These are phyloP conservation scores for Sporobolomyces roseus DNA, from an alignment of 768 basidiomycete genomes.

Conservation along the genomic window DNA sequence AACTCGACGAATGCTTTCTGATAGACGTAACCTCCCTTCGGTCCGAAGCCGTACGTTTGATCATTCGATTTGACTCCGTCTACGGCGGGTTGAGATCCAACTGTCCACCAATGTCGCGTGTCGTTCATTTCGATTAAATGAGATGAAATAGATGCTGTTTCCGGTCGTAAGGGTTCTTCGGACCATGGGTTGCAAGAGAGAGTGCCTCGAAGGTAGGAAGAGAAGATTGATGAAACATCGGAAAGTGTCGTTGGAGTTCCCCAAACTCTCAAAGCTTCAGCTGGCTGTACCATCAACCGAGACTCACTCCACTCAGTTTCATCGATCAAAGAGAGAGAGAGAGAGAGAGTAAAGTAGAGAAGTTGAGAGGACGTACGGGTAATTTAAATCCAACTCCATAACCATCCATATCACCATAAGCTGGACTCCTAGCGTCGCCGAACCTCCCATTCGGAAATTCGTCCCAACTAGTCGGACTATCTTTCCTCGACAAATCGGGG, in stretches of 20 bases:
- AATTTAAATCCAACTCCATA: constrained; percentile 92
- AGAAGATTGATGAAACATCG: constrained; percentile 75
- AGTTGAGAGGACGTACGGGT: constrained; percentile 68
- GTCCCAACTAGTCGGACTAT: constrained; percentile 43
- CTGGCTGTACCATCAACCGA: constrained; percentile 53
- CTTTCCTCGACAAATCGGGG: constrained; percentile 32
- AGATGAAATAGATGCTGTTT: constrained; percentile 74
- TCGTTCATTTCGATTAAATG: constrained; percentile 72
- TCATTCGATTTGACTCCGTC: constrained; percentile 73
- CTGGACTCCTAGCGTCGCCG: constrained; percentile 93
- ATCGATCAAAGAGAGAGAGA: background rate
- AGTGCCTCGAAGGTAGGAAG: constrained; percentile 66
- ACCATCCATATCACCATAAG: constrained; percentile 95
- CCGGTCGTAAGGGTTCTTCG: constrained; percentile 68
- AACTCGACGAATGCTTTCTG: constrained; percentile 98
- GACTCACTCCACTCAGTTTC: background rate
- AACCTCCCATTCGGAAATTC: constrained; percentile 99
- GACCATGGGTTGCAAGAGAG: constrained; percentile 84
- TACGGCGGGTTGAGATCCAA: constrained; percentile 91
- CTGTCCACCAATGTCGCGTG: constrained; percentile 81
- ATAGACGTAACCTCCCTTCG: constrained; percentile 84
- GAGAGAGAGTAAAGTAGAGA: background rate
- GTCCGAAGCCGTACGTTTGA: constrained; percentile 85
- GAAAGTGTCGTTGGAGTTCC: constrained; percentile 62
- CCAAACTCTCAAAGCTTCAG: constrained; percentile 67